Conservation (phyloP, 2,329 filamentous ascomycete species). For the Colletotrichum neosansevieriae region DNA sequence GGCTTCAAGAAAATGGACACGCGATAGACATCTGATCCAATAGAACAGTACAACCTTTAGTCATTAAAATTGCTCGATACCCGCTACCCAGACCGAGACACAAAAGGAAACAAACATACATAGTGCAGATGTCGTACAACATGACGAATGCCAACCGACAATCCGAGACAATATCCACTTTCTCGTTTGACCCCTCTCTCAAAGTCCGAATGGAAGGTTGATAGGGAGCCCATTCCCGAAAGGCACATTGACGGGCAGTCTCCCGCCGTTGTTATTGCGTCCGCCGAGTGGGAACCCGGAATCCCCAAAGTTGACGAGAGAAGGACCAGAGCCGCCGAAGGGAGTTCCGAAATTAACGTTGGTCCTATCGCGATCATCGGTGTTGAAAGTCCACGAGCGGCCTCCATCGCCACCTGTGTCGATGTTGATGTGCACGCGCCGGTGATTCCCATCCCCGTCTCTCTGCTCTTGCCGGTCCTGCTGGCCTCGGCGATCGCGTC, state of each 20-base stretch:
- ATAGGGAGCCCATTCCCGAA: slow-evolving; percentile 24
- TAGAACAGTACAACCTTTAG: background rate
- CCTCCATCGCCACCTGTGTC: slow-evolving; percentile 25
- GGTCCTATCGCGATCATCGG: slow-evolving; percentile 3
- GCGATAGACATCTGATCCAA: no score
- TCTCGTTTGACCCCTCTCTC: background rate
- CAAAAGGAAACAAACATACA: no score
- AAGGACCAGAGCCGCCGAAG: slow-evolving; percentile 9
- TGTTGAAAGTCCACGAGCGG: slow-evolving; percentile 25
- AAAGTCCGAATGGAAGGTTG: slow-evolving; percentile 32
- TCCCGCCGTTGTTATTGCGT: slow-evolving; percentile 16
- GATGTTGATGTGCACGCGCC: slow-evolving; percentile 30
- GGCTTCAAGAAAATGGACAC: no score
- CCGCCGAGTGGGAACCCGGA: slow-evolving; percentile 22
- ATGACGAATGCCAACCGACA: no score
- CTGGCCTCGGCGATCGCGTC: slow-evolving; percentile 1
- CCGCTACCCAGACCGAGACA: no score
- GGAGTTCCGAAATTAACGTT: slow-evolving; percentile 27
- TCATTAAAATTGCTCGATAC: background rate
- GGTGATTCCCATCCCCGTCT: background rate
- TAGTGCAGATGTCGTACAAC: no score
- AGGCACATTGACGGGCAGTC: slow-evolving; percentile 24
- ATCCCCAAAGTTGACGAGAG: slow-evolving; percentile 18
- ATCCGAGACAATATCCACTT: no score
- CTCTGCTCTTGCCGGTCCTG: slow-evolving; percentile 4